Evolutionary conservation across 140 eudicot species (phyloP).

Genomic region (Erigeron philadelphicus): DNA sequence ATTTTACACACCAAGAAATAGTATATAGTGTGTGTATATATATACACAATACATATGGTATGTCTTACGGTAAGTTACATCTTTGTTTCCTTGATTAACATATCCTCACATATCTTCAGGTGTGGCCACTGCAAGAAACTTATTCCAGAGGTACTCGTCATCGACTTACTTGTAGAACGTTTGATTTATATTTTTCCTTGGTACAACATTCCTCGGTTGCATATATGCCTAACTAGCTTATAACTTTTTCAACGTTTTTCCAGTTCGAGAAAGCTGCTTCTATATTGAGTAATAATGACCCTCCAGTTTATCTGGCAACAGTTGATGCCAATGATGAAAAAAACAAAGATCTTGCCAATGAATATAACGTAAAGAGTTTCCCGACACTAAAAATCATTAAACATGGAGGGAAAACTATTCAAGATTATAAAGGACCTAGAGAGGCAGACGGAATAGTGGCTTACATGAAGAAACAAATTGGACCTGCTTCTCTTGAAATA

Average conservation of each 20-base stretch:
- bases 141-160: slow-evolving; percentile 57
- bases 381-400: slow-evolving; percentile 64
- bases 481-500: slow-evolving; percentile 70
- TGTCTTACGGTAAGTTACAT: too few relatives aligned
- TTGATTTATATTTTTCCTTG: not conserved
- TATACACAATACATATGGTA: too few relatives aligned
- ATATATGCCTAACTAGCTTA: slow-evolving; percentile 12
- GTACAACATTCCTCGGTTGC: not conserved
- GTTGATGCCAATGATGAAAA: slow-evolving; percentile 64
- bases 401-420: slow-evolving; percentile 52
- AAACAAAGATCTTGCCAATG: slow-evolving; percentile 53
- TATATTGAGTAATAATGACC: slow-evolving; percentile 44
- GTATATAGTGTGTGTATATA: too few relatives aligned
- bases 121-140: slow-evolving; percentile 85
- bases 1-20: too few relatives aligned
- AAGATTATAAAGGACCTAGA: slow-evolving; percentile 76
- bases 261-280: slow-evolving; percentile 75
- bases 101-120: slow-evolving; percentile 37
- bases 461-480: slow-evolving; percentile 61
- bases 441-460: slow-evolving; percentile 70
- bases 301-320: slow-evolving; percentile 55
- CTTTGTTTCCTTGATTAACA: not conserved
- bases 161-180: not conserved
- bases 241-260: slow-evolving; percentile 9
- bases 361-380: slow-evolving; percentile 51